Conservation (phyloP, 192 early-diverging fungal genomes). For the Phlyctochytrium bullatum region DNA sequence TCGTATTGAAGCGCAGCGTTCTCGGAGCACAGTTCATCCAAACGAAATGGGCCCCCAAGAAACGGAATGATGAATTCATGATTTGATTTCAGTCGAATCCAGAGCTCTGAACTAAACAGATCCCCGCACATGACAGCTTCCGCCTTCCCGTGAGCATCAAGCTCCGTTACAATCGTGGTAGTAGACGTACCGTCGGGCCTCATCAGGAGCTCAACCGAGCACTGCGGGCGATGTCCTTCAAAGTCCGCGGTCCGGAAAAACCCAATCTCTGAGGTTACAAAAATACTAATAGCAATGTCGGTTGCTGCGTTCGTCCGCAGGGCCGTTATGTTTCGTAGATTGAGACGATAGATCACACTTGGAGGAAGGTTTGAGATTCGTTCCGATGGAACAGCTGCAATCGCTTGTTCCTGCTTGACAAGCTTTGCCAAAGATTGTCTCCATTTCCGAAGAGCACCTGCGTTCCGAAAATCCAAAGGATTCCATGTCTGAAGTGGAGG, state of each 20-base stretch:
- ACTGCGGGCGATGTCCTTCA: background rate
- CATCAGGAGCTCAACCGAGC: no score
- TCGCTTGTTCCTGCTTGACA: background rate
- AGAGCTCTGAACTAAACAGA: conserved; percentile 9
- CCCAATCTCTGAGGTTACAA: conserved; percentile 20
- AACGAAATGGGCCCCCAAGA: conserved; percentile 5
- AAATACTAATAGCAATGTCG: background rate
- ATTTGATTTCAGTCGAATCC: background rate
- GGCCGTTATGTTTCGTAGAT: background rate
- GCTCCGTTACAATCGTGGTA: background rate
- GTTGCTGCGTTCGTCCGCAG: background rate
- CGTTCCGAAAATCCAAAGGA: conserved; percentile 7
- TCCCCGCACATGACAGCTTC: background rate
- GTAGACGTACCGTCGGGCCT: no score
- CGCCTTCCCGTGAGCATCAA: background rate
- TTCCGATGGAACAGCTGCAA: background rate
- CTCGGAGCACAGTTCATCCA: background rate
- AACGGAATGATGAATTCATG: conserved; percentile 8
- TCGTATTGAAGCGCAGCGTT: background rate
- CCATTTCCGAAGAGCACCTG: background rate
- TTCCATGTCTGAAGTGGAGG: conserved; percentile 6
- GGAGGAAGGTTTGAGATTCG: background rate
- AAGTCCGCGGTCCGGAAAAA: conserved; percentile 15
- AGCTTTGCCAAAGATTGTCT: background rate
- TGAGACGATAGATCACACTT: conserved; percentile 12